Evolutionary conservation across 768 basidiomycete genomes (phyloP).

Genomic region (Suillus ampliporus): DNA sequence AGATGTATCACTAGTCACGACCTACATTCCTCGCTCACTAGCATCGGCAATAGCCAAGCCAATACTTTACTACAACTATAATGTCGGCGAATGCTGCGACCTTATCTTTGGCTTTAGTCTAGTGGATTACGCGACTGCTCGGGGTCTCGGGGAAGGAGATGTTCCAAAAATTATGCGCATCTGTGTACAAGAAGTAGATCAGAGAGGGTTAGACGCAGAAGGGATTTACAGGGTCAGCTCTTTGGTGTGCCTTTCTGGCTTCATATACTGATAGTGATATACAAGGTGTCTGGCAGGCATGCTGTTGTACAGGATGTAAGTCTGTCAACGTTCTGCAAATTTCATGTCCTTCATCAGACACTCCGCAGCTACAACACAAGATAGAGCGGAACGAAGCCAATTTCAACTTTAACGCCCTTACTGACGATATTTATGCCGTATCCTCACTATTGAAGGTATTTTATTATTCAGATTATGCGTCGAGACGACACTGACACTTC

Average conservation of each 20-base stretch:
- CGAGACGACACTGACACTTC: slow-evolving; percentile 9
- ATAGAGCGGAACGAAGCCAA: slow-evolving; percentile 82
- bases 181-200: slow-evolving; percentile 84
- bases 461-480: background rate
- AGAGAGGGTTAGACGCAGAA: slow-evolving; percentile 76
- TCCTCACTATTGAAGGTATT: slow-evolving; percentile 83
- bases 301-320: slow-evolving; percentile 82
- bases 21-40: slow-evolving; percentile 64
- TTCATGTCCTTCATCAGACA: slow-evolving; percentile 11
- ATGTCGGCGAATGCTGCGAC: slow-evolving; percentile 86
- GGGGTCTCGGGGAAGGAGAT: slow-evolving; percentile 72
- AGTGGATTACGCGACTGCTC: slow-evolving; percentile 86
- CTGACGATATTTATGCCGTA: slow-evolving; percentile 84
- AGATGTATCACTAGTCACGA: slow-evolving; percentile 64
- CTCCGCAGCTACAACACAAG: slow-evolving; percentile 75
- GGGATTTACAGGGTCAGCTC: slow-evolving; percentile 77
- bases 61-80: slow-evolving; percentile 75
- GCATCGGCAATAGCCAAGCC: slow-evolving; percentile 72
- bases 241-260: slow-evolving; percentile 1
- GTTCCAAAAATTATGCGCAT: slow-evolving; percentile 82
- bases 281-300: slow-evolving; percentile 82
- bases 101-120: slow-evolving; percentile 89
- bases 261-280: slow-evolving; percentile 12
- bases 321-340: background rate
- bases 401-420: slow-evolving; percentile 72